Evolutionary conservation across 75 land plant species (phyloP), one percentile per base, ranked within the genome.

Genomic region (Pseudotsuga menziesii): DNA sequence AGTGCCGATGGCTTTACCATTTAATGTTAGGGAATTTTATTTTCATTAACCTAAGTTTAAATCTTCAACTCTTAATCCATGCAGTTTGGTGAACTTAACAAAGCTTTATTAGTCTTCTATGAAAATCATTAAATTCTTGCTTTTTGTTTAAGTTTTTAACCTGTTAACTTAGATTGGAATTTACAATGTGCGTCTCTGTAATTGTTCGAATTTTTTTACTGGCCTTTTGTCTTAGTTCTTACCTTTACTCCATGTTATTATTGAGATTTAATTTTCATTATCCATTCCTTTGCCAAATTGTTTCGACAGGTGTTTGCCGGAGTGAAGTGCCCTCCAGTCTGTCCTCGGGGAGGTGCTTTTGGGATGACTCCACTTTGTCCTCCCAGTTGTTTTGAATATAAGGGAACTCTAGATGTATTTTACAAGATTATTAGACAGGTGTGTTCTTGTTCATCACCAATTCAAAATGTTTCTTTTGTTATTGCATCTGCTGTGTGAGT

Each of bases 361-460:
- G 94, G 93, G 58, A 82, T 83, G 19, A 87, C 83, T 58, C 80
- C 91, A 17, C 78, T 87, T 32, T 97, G 99, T 73, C 98, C 98
- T 39, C 93, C 93, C 57, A 87, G 85, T 72, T 90, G 91, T 80
- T 93, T 88, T 77, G 85, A 82, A 36, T 97, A 97, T 82, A 97
- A 93, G 76, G 89, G 98, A 48, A 95, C 99, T 4, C 57, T 88
- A 73, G 99, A 97, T 87, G 98, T 95, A 22, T 85, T 97, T 78
- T 82, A 83, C 83, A 95, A 95, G 78, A 84, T 97, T 61, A 83
- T 91, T 78, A 86, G 92, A 35, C 94, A 97, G 92, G 99, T 88
- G 48, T 52, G 79, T 77, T 55, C 39, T 12, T 56, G 19, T 27
- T 73, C 36, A 9, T 48, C 54, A 48, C 58, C 36, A 26, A 62